Conservation (phyloP, 768 basidiomycete species). For the Infundibulicybe gibba region DNA sequence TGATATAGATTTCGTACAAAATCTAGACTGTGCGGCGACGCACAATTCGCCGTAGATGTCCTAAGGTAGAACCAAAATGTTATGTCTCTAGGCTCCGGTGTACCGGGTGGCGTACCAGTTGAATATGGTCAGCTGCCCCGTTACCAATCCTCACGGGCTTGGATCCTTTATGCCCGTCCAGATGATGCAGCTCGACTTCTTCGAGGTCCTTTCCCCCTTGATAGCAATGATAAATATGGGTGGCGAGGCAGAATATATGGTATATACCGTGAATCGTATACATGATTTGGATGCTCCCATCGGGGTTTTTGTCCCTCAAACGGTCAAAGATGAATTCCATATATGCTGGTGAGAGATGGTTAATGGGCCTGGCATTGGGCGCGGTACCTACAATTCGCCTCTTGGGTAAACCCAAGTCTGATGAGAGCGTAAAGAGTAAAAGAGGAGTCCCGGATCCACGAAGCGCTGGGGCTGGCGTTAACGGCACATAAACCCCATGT, state of each 20-base stretch:
- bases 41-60: constrained; percentile 97
- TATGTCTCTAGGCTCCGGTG: too few species aligned
- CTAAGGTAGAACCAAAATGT: constrained; percentile 30
- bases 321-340: constrained; percentile 91
- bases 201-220: constrained; percentile 77
- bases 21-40: constrained; percentile 9
- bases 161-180: constrained; percentile 86
- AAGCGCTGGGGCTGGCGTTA: constrained; percentile 41
- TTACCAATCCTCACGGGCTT: constrained; percentile 92
- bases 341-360: constrained; percentile 49
- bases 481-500: background rate
- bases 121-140: constrained; percentile 91
- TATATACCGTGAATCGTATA: constrained; percentile 84
- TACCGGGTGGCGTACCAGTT: constrained; percentile 51
- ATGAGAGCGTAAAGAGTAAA: constrained; percentile 96
- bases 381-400: constrained; percentile 69
- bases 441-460: constrained; percentile 94
- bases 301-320: constrained; percentile 77
- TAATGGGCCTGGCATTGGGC: background rate
- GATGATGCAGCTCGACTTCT: constrained; percentile 79
- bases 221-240: background rate
- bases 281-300: constrained; percentile 95
- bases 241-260: background rate
- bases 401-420: constrained; percentile 89
- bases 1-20: too few species aligned